Evolutionary conservation across 306 rosid species (phyloP).

Genomic region (Canavalia ensiformis): DNA sequence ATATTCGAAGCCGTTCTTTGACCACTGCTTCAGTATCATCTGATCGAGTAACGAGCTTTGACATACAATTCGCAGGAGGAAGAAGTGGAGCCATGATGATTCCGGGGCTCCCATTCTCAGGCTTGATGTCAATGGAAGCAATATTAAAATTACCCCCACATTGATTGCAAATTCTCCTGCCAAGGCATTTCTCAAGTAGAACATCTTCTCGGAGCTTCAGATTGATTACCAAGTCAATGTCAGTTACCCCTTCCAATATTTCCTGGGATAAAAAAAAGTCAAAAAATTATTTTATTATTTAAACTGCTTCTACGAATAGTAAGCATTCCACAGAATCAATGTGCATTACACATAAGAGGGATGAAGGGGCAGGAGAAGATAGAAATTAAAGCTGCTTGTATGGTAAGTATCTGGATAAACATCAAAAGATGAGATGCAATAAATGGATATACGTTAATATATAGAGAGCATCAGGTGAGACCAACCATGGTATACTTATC

Average conservation of each 20-base stretch:
- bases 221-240: conserved; percentile 91
- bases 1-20: conserved; percentile 83
- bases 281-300: conserved; percentile 16
- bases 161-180: conserved; percentile 86
- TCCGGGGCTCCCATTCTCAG: conserved; percentile 74
- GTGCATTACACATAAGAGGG: not conserved
- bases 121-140: conserved; percentile 81
- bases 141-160: conserved; percentile 87
- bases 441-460: not conserved
- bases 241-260: conserved; percentile 86
- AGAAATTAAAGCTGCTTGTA: conserved; percentile 30
- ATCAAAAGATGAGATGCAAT: conserved; percentile 22
- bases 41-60: conserved; percentile 81
- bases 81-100: conserved; percentile 95
- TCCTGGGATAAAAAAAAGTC: conserved; percentile 60
- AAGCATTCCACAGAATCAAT: conserved; percentile 2
- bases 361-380: too few species aligned
- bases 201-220: conserved; percentile 91
- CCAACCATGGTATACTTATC: conserved; percentile 2
- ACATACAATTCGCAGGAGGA: conserved; percentile 86
- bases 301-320: not conserved
- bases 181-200: conserved; percentile 91
- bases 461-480: conserved; percentile 6
- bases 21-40: conserved; percentile 87
- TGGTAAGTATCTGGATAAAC: conserved; percentile 9